A percentile compares a stretch with the other conserved stretches of the same genome.
These are phyloP conservation scores for Fusarium sp. DNA, from an alignment of 2,329 filamentous ascomycete species.

Conservation along the genomic window DNA sequence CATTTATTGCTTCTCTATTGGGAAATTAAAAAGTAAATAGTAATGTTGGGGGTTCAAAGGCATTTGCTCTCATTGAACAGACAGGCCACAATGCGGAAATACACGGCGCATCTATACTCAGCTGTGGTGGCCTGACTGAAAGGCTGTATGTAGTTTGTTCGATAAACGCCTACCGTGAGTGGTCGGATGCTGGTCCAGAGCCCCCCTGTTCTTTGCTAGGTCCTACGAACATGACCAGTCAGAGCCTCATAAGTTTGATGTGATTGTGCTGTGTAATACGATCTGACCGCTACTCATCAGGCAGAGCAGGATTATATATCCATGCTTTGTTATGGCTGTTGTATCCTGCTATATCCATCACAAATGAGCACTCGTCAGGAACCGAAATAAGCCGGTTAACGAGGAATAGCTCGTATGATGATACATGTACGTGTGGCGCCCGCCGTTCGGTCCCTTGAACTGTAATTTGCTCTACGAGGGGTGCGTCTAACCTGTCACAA, in stretches of 20 bases:
- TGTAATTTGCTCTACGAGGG: not conserved
- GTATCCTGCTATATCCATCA: not conserved
- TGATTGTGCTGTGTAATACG: not conserved
- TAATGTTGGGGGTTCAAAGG: not conserved
- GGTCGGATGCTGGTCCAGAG: conserved; percentile 11
- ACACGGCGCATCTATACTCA: conserved; percentile 5
- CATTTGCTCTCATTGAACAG: not conserved
- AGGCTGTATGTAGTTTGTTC: conserved; percentile 2
- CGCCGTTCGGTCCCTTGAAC: not conserved
- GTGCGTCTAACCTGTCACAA: conserved; percentile 16
- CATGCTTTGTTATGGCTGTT: not conserved
- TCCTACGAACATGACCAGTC: conserved; percentile 4
- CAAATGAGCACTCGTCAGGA: not conserved
- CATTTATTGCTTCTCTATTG: conserved; percentile 1
- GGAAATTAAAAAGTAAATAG: not conserved
- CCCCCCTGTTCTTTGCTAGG: conserved; percentile 13
- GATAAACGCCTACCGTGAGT: conserved; percentile 7
- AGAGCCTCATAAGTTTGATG: conserved; percentile 28
- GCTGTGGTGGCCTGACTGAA: conserved; percentile 26
- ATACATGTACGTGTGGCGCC: conserved; percentile 15
- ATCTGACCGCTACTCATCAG: conserved; percentile 16
- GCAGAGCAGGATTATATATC: conserved; percentile 4
- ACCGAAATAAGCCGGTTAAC: conserved; percentile 21
- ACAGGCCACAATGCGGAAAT: conserved; percentile 32
- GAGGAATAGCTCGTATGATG: conserved; percentile 27